A percentile compares a stretch with the other conserved stretches of the same genome.
Evolutionary conservation across 192 early-diverging fungal genomes (phyloP).

Genomic region (Fimicolochytrium jonesii): DNA sequence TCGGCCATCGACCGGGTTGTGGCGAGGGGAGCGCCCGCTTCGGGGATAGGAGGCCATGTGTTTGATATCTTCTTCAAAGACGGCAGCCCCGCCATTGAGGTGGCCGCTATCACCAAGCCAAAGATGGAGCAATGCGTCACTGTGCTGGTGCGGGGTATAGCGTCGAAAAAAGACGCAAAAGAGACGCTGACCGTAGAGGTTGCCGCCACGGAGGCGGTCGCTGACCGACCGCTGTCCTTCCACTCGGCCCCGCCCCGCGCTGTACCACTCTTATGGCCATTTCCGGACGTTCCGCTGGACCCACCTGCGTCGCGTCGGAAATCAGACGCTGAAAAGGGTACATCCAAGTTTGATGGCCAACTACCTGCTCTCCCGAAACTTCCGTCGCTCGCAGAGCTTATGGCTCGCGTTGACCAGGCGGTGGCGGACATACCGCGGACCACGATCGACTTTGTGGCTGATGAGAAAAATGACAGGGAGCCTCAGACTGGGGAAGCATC

Average conservation of each 20-base stretch:
- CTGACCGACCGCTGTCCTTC: not conserved
- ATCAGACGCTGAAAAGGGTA: too few relatives aligned
- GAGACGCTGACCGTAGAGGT: not conserved
- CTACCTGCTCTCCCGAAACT: too few relatives aligned
- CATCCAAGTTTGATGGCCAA: too few relatives aligned
- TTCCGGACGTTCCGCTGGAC: too few relatives aligned
- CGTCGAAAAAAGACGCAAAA: not conserved
- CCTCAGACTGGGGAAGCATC: too few relatives aligned
- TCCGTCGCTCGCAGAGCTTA: too few relatives aligned
- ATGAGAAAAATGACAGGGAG: too few relatives aligned
- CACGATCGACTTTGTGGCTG: too few relatives aligned
- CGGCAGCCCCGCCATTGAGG: not conserved
- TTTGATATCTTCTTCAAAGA: conserved; percentile 6
- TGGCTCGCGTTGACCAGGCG: too few relatives aligned
- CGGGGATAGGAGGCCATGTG: conserved; percentile 8
- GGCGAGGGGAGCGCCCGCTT: not conserved
- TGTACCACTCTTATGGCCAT: not conserved
- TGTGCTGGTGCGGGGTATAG: not conserved
- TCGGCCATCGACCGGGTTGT: conserved; percentile 6
- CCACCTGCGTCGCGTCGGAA: too few relatives aligned
- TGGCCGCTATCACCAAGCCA: not conserved
- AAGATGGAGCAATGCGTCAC: conserved; percentile 20
- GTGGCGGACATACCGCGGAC: too few relatives aligned
- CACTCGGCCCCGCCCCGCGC: too few relatives aligned
- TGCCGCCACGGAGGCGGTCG: not conserved